Base-by-base conservation (phyloP, 2,329 filamentous ascomycete genomes). In the Lanzia echinophila region DNA sequence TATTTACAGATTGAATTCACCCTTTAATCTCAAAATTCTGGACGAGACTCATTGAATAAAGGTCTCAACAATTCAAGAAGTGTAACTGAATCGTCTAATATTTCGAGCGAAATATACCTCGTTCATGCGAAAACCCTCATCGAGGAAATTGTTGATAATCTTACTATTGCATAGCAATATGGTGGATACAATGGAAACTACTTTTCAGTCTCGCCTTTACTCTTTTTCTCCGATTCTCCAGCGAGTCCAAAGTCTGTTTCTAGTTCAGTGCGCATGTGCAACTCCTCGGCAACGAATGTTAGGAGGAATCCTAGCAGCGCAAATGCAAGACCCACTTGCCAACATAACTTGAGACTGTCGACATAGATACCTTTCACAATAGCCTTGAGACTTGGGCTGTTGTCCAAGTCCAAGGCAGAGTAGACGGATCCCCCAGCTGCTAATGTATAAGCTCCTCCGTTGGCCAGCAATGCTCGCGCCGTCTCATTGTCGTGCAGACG, bases 251-350 rank as follows among this genome's bases (percentile, higher is more conserved):
- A 47, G 19, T 54, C 52, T 3, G 52, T 54, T 41, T 44, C 39
- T 13, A 54, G 39, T 31, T 54, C 46, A 22, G 52, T 54, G n/a
- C 44, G 24, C 31, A 54, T 39, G n/a, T 15, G 19, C 22, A 54
- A 33, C 22, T 48, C 24, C 22, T 43, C 49, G 19, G 42, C 52
- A 20, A 50, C 8, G 7, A 43, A 44, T 1, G 31, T 36, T 7
- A 50, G 19, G 11, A 54, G 34, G 20, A 54, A 54, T 2, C 20
- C 39, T n/a, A 50, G 19, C 8, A 24, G 15, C n/a, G 34, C 31
- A 39, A 54, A 44, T 22, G 31, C 46, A 33, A 54, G 19, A 36
- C 28, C 32, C 20, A 49, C 28, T 41, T 42, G 39, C 45, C 44
- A 54, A 7, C 41, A 34, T 11, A 34, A 11, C 33, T 49, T 38